Evolutionary conservation across 140 eudicot species (phyloP).

Genomic region (Erigeron philadelphicus): DNA sequence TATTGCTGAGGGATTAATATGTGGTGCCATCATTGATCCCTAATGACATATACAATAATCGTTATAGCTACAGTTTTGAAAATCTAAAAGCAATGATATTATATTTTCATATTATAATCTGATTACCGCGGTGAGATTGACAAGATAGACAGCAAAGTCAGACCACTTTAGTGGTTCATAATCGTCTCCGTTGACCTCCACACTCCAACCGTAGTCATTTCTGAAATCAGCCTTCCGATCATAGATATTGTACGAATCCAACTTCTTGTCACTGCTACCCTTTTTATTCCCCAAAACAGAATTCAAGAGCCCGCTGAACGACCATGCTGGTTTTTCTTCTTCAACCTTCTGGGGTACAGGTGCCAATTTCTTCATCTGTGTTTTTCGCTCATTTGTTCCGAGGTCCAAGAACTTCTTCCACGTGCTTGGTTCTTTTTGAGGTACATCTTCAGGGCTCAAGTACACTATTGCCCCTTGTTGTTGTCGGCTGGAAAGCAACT

Average conservation of each 20-base stretch:
- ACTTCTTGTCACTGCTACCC: neutral
- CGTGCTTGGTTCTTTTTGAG: slow-evolving; percentile 21
- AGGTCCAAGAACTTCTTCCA: slow-evolving; percentile 50
- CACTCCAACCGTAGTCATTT: slow-evolving; percentile 74
- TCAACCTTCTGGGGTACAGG: slow-evolving; percentile 10
- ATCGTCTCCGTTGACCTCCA: slow-evolving; percentile 41
- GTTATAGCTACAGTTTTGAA: neutral
- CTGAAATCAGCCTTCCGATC: slow-evolving; percentile 49
- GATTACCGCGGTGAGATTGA: slow-evolving; percentile 74
- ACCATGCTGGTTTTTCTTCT: slow-evolving; percentile 34
- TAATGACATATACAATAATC: neutral
- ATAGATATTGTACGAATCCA: slow-evolving; percentile 50
- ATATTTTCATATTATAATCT: neutral
- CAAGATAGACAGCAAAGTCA: slow-evolving; percentile 54
- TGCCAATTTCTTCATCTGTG: slow-evolving; percentile 39
- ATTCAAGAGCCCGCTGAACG: slow-evolving; percentile 32
- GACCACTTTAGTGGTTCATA: slow-evolving; percentile 51
- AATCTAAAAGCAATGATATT: neutral
- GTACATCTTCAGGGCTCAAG: slow-evolving; percentile 32
- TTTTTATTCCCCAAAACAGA: slow-evolving; percentile 27
- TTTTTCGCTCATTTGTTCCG: slow-evolving; percentile 31
- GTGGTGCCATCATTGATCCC: slow-evolving; percentile 99
- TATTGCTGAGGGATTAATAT: slow-evolving; percentile 63
- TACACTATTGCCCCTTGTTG: slow-evolving; percentile 52
- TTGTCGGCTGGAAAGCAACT: slow-evolving; percentile 40